Evolutionary conservation across 208 protist species (phyloP).

Genomic region (Crithidia sp.): DNA sequence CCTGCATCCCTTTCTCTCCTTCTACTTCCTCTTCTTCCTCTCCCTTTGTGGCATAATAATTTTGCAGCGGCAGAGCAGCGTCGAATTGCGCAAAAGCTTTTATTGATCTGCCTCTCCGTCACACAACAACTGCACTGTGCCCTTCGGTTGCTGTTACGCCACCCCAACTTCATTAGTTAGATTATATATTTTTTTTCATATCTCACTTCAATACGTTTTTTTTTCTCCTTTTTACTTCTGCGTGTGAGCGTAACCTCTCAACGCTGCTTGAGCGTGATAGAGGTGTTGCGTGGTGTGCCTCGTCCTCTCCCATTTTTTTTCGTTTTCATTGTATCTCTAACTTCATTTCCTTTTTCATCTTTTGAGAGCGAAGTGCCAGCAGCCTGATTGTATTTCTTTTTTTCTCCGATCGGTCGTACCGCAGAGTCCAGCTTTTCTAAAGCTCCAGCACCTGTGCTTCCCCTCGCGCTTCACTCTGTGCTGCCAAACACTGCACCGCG

Average conservation of each 20-base stretch:
- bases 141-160: background rate
- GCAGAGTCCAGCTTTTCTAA: too few species aligned
- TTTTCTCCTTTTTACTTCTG: slow-evolving; percentile 9
- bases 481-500: too few species aligned
- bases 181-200: slow-evolving; percentile 1
- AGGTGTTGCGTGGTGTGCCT: background rate
- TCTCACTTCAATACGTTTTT: slow-evolving; percentile 12
- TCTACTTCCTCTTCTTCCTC: background rate
- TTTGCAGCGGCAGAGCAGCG: background rate
- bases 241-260: background rate
- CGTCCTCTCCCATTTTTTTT: background rate
- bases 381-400: background rate
- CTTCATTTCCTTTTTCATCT: background rate
- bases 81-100: background rate
- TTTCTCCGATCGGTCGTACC: too few species aligned
- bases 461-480: too few species aligned
- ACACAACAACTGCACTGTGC: background rate
- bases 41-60: background rate
- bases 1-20: background rate
- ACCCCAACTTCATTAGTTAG: slow-evolving; percentile 6
- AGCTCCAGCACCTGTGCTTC: too few species aligned
- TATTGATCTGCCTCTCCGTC: slow-evolving; percentile 5
- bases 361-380: background rate
- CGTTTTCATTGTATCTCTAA: background rate
- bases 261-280: too few species aligned